Evolutionary conservation across 2,329 filamentous ascomycete species (phyloP).

Genomic region (Arthrobotrys megalospora): DNA sequence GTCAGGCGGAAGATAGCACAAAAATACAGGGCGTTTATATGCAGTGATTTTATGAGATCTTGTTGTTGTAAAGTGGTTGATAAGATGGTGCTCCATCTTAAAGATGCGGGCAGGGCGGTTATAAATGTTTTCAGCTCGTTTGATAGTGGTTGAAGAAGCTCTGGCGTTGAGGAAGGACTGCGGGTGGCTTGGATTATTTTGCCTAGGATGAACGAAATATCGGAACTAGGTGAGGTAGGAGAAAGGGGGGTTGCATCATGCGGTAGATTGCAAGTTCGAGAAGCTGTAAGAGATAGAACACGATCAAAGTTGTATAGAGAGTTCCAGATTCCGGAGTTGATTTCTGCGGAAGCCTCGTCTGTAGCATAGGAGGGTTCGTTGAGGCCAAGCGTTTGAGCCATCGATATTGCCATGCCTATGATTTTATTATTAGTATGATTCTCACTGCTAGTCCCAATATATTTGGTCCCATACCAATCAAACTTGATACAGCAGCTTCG

Average conservation of each 20-base stretch:
- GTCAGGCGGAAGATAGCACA: conserved; percentile 53
- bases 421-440: neutral
- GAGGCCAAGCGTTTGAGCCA: conserved; percentile 53
- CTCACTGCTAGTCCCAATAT: too few relatives aligned
- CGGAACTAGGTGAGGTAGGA: conserved; percentile 26
- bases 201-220: conserved; percentile 42
- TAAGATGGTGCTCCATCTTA: conserved; percentile 46
- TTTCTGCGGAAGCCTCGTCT: conserved; percentile 3
- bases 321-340: conserved; percentile 50
- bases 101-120: conserved; percentile 24
- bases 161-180: conserved; percentile 34
- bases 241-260: conserved; percentile 27
- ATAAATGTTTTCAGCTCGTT: conserved; percentile 52
- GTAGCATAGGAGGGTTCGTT: conserved; percentile 29
- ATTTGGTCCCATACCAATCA: conserved; percentile 30
- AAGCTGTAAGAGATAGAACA: conserved; percentile 34
- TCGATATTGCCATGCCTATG: conserved; percentile 51
- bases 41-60: conserved; percentile 45
- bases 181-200: conserved; percentile 50
- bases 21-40: conserved; percentile 51
- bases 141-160: conserved; percentile 47
- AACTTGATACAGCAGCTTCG: conserved; percentile 38
- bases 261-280: conserved; percentile 30
- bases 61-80: conserved; percentile 34
- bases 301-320: conserved; percentile 54